These are phyloP conservation scores for Sphenostylis stenocarpa DNA, from an alignment of 306 rosid genomes.

Conservation along the genomic window DNA sequence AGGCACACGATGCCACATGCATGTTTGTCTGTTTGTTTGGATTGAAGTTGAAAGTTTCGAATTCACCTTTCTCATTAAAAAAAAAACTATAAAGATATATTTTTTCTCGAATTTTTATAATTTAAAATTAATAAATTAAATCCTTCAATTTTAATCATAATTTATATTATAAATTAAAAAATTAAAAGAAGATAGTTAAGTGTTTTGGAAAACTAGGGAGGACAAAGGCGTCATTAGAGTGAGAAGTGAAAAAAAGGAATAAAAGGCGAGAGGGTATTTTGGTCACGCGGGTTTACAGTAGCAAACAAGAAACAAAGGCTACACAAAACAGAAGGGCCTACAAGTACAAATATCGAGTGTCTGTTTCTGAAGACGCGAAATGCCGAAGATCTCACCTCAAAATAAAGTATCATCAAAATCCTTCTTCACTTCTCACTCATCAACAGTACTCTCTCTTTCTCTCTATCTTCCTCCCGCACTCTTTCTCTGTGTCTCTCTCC, in stretches of 20 bases:
- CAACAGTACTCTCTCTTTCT: background rate
- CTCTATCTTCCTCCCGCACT: constrained; percentile 23
- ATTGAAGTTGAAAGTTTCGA: no score
- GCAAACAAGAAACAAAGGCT: background rate
- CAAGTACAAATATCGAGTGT: constrained; percentile 1
- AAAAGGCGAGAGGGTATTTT: background rate
- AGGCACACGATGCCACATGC: no score
- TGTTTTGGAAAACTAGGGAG: background rate
- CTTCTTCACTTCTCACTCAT: background rate
- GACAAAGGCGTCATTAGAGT: background rate
- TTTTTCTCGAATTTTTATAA: no score
- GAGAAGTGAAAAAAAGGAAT: background rate
- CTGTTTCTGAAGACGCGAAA: background rate
- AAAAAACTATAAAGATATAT: no score
- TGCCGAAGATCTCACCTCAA: background rate
- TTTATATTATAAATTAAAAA: no score
- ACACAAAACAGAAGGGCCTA: background rate
- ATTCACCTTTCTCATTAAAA: no score
- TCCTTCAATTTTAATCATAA: no score
- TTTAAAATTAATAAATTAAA: no score
- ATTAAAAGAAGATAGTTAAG: no score
- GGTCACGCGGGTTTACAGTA: background rate
- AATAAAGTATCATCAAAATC: background rate
- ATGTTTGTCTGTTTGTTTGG: no score
- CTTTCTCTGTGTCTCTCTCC: constrained; percentile 31